Evolutionary conservation across 1,284 basidiomycete genomes (phyloP).

Genomic region (Apiotrichum veenhuisii): DNA sequence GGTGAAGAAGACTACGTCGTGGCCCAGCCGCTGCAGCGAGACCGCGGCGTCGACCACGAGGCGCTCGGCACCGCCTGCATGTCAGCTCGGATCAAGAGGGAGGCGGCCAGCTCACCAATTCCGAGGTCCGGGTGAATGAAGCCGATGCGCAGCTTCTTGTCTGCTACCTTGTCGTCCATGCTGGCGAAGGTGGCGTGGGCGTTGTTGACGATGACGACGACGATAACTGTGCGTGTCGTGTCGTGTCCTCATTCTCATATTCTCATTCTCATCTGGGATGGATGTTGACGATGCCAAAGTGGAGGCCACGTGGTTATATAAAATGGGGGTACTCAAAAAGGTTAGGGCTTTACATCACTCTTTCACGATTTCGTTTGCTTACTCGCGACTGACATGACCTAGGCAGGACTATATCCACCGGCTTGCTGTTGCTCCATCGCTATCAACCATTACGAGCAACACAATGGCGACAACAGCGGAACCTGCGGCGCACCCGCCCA

Average conservation of each 20-base stretch:
- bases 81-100: background rate
- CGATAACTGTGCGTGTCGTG: too few species aligned
- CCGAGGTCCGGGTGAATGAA: constrained; percentile 95
- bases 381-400: background rate
- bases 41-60: constrained; percentile 94
- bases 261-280: too few species aligned
- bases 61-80: constrained; percentile 83
- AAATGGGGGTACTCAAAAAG: background rate
- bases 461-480: constrained; percentile 21
- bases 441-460: background rate
- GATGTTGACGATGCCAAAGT: background rate
- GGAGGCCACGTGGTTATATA: background rate
- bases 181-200: background rate
- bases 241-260: too few species aligned
- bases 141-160: constrained; percentile 58
- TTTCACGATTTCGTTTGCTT: background rate
- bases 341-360: background rate
- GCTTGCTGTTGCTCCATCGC: background rate
- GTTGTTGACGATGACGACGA: background rate
- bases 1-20: constrained; percentile 88
- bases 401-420: too few species aligned
- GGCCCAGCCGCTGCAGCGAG: constrained; percentile 76
- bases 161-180: constrained; percentile 4
- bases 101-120: constrained; percentile 62
- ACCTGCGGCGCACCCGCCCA: constrained; percentile 44